Evolutionary conservation across 306 rosid species (phyloP).

Genomic region (Quercus gilva): DNA sequence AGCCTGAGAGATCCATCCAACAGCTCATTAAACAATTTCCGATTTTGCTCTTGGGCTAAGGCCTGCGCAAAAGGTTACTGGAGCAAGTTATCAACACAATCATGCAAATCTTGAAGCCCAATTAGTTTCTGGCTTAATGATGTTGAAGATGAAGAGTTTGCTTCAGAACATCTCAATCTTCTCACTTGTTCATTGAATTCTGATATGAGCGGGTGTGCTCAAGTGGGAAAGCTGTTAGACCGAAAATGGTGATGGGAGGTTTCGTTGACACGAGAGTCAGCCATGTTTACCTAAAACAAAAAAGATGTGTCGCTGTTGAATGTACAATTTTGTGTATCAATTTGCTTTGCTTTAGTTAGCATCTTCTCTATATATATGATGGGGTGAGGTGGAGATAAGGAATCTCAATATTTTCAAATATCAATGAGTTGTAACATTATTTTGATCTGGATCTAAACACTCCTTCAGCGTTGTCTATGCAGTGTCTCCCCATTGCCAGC

Average conservation of each 20-base stretch:
- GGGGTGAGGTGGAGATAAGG: conserved; percentile 25
- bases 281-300: conserved; percentile 22
- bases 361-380: conserved; percentile 32
- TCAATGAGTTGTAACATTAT: conserved; percentile 33
- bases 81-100: conserved; percentile 20
- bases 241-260: conserved; percentile 31
- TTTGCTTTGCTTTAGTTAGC: conserved; percentile 12
- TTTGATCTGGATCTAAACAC: conserved; percentile 34
- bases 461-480: conserved; percentile 27
- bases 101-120: conserved; percentile 20
- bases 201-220: conserved; percentile 37
- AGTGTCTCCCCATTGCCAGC: conserved; percentile 31
- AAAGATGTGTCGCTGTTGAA: conserved; percentile 19
- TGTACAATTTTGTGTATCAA: conserved; percentile 21
- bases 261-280: conserved; percentile 25
- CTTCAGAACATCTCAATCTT: conserved; percentile 18
- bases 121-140: conserved; percentile 3
- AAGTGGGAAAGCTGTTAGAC: conserved; percentile 43
- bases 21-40: too few species aligned
- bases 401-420: conserved; percentile 31
- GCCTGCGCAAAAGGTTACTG: conserved; percentile 23
- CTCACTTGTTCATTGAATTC: conserved; percentile 29
- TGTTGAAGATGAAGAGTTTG: conserved; percentile 26
- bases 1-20: too few species aligned
- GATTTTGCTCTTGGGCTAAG: conserved; percentile 15